Evolutionary conservation across 2,329 filamentous ascomycete species (phyloP).

Genomic region (Aspergillus texensis): DNA sequence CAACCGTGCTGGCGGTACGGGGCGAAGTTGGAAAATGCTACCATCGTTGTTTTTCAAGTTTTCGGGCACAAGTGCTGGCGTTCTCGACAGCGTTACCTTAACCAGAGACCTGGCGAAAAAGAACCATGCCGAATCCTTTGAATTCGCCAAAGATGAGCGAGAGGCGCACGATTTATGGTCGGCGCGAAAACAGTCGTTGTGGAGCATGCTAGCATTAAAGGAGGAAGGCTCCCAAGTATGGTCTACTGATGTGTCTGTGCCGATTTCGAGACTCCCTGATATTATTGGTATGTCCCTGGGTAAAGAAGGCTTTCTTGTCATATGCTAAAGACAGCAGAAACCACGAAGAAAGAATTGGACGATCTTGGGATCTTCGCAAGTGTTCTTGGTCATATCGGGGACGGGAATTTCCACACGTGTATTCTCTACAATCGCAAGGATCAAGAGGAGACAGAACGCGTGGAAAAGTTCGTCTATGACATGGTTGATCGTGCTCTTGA

Average conservation of each 20-base stretch:
- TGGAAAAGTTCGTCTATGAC: slow-evolving; percentile 79
- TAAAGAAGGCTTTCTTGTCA: neutral
- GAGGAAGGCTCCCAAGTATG: slow-evolving; percentile 61
- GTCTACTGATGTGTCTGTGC: slow-evolving; percentile 65
- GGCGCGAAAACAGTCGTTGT: slow-evolving; percentile 62
- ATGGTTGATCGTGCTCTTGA: slow-evolving; percentile 90
- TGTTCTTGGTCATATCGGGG: slow-evolving; percentile 86
- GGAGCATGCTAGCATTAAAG: slow-evolving; percentile 62
- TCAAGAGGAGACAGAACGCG: slow-evolving; percentile 70
- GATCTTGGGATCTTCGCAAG: slow-evolving; percentile 83
- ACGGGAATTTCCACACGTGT: slow-evolving; percentile 92
- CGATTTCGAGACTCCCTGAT: slow-evolving; percentile 62
- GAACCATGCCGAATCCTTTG: slow-evolving; percentile 59
- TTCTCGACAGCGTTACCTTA: slow-evolving; percentile 72
- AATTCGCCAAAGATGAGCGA: slow-evolving; percentile 57
- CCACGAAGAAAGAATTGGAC: slow-evolving; percentile 87
- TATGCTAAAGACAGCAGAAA: slow-evolving; percentile 56
- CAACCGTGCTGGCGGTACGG: slow-evolving; percentile 65
- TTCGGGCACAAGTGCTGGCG: slow-evolving; percentile 75
- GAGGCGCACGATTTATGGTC: slow-evolving; percentile 63
- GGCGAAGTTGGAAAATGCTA: slow-evolving; percentile 46
- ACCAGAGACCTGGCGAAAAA: slow-evolving; percentile 69
- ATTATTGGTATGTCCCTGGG: slow-evolving; percentile 54
- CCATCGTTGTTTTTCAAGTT: slow-evolving; percentile 58
- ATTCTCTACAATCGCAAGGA: slow-evolving; percentile 82